phyloP scores from a whole-genome alignment of 352 stramenopile genomes.

The Phytopythium kandeliae region DNA sequence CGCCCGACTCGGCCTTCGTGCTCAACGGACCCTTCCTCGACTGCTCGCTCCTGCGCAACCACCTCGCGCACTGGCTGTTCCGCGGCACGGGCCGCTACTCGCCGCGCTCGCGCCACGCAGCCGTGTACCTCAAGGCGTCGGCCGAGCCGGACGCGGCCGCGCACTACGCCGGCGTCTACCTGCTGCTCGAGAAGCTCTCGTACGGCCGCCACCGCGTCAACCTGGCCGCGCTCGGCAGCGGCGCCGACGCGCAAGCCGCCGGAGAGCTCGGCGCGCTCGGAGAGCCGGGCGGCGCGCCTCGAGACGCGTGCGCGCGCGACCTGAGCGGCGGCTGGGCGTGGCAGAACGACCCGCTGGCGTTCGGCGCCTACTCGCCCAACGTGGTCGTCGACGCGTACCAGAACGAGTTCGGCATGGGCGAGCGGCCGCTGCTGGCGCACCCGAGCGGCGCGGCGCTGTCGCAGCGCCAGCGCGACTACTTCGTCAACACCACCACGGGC shows the following conservation, averaged over 20 bases:
- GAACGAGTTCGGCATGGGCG: conserved; percentile 74
- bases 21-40: conserved; percentile 76
- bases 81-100: conserved; percentile 65
- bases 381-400: conserved; percentile 75
- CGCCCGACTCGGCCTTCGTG: conserved; percentile 59
- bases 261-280: too few species aligned
- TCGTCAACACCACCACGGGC: conserved; percentile 49
- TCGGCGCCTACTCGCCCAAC: conserved; percentile 66
- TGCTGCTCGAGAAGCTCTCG: conserved; percentile 70
- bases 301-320: too few species aligned
- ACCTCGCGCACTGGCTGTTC: conserved; percentile 75
- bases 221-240: conserved; percentile 32
- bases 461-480: conserved; percentile 71
- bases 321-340: conserved; percentile 70
- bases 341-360: conserved; percentile 69
- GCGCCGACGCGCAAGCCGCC: too few species aligned
- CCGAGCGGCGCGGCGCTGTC: conserved; percentile 45
- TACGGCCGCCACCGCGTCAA: conserved; percentile 68
- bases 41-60: conserved; percentile 67
- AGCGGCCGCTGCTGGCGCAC: conserved; percentile 54
- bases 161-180: conserved; percentile 63
- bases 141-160: conserved; percentile 10
- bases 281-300: too few species aligned
- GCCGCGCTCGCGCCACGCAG: conserved; percentile 50
- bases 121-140: conserved; percentile 54